phyloP scores from a whole-genome alignment of 345 rosid species.

The Psidium friedrichsthalianum region DNA sequence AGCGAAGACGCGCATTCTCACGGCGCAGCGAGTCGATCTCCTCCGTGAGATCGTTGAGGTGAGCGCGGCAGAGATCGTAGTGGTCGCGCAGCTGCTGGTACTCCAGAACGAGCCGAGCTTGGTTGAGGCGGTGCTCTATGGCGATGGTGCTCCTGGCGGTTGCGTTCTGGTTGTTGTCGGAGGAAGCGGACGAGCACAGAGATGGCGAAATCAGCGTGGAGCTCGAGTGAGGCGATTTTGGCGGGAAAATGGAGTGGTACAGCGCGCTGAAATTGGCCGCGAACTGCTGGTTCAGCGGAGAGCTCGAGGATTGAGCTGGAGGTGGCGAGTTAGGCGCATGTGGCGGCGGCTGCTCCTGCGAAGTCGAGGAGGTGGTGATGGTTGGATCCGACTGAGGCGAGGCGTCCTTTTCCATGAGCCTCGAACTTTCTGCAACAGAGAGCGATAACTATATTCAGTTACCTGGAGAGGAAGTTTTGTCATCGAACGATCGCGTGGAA shows the following conservation, averaged over 20 bases:
- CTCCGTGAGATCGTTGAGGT: slow-evolving; percentile 32
- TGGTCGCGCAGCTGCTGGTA: slow-evolving; percentile 55
- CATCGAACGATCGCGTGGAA: neutral
- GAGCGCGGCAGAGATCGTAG: slow-evolving; percentile 50
- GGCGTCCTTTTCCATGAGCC: slow-evolving; percentile 21
- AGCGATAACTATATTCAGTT: neutral
- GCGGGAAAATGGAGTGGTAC: slow-evolving; percentile 59
- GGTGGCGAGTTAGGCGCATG: slow-evolving; percentile 16
- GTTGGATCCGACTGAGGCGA: slow-evolving; percentile 19
- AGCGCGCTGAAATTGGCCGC: slow-evolving; percentile 41
- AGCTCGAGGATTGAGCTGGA: neutral
- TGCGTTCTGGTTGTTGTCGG: slow-evolving; percentile 9
- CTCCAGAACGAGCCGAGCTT: slow-evolving; percentile 62
- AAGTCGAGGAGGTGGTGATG: slow-evolving; percentile 7
- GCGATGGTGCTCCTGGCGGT: slow-evolving; percentile 4
- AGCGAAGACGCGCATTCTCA: slow-evolving; percentile 54
- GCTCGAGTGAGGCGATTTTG: slow-evolving; percentile 30
- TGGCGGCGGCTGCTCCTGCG: neutral
- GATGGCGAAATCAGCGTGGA: slow-evolving; percentile 41
- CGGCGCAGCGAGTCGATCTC: slow-evolving; percentile 52
- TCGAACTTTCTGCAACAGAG: neutral
- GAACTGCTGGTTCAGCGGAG: slow-evolving; percentile 4
- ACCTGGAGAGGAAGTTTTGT: neutral
- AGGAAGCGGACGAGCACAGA: slow-evolving; percentile 30
- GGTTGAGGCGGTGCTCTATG: slow-evolving; percentile 56